Conservation (phyloP, 495 filamentous ascomycete genomes). For the Oleoguttula mirabilis region DNA sequence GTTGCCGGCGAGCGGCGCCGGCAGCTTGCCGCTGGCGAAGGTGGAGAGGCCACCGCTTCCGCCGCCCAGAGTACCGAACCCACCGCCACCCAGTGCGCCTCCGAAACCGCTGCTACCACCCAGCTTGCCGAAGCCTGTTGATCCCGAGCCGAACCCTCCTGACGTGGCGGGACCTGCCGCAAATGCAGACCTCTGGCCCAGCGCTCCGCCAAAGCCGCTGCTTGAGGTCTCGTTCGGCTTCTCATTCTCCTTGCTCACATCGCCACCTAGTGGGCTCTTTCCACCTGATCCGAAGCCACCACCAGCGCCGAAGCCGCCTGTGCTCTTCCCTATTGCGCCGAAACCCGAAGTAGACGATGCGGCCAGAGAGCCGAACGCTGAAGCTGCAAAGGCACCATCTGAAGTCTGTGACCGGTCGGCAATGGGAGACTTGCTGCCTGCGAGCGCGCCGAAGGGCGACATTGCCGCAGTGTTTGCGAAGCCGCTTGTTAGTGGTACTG, state of each 20-base stretch:
- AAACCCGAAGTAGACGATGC: conserved; percentile 41
- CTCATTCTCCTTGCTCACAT: conserved; percentile 3
- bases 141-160: conserved; percentile 27
- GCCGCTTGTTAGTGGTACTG: conserved; percentile 30
- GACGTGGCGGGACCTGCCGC: background rate
- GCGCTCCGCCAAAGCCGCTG: conserved; percentile 18
- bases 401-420: conserved; percentile 28
- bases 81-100: conserved; percentile 1
- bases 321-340: conserved; percentile 37
- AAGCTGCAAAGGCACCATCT: conserved; percentile 42
- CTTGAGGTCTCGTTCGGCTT: background rate
- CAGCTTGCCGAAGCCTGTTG: conserved; percentile 34
- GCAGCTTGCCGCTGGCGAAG: conserved; percentile 53
- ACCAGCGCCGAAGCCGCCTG: conserved; percentile 20
- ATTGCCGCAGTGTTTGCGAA: conserved; percentile 37
- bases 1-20: conserved; percentile 39
- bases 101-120: conserved; percentile 27
- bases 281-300: conserved; percentile 9
- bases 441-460: conserved; percentile 25
- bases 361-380: conserved; percentile 40
- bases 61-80: conserved; percentile 38
- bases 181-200: conserved; percentile 16
- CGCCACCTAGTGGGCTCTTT: conserved; percentile 1
- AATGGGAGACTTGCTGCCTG: conserved; percentile 18
- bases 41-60: conserved; percentile 37